Conservation (phyloP, 139 green algal genomes). For the Asterochloris sp. region DNA sequence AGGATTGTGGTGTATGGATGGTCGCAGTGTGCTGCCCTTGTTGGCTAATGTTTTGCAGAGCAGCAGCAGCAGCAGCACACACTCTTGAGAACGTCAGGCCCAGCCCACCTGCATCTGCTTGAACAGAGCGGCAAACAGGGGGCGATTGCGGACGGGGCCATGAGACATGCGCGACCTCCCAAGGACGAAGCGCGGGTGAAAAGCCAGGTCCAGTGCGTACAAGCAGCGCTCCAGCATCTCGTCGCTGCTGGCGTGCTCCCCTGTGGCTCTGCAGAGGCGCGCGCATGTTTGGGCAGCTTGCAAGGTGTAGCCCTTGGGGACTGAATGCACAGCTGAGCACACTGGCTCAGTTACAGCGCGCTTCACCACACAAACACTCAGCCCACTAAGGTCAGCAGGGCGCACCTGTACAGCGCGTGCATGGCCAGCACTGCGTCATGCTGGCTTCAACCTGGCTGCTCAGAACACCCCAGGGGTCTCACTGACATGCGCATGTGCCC, state of each 20-base stretch:
- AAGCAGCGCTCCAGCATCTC: constrained; percentile 73
- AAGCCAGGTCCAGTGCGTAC: constrained; percentile 83
- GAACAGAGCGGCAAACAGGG: constrained; percentile 86
- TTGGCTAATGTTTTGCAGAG: too few relatives aligned
- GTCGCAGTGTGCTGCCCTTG: too few relatives aligned
- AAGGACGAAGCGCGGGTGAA: constrained; percentile 76
- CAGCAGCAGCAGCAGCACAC: too few relatives aligned
- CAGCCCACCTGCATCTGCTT: constrained; percentile 51
- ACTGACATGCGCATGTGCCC: not conserved
- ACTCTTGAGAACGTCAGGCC: not conserved
- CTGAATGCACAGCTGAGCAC: too few relatives aligned
- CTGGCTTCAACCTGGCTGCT: too few relatives aligned
- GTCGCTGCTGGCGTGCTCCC: constrained; percentile 64
- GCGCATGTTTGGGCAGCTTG: not conserved
- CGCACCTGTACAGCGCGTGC: constrained; percentile 72
- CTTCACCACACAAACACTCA: not conserved
- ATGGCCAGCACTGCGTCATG: constrained; percentile 88
- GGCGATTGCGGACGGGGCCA: constrained; percentile 56
- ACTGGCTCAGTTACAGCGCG: too few relatives aligned
- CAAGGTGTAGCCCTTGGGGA: too few relatives aligned
- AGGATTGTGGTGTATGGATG: too few relatives aligned
- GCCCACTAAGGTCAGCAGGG: not conserved
- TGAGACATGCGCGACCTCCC: constrained; percentile 58
- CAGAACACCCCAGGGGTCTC: too few relatives aligned
- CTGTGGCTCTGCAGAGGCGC: constrained; percentile 35